Conservation (phyloP, 805 yeast genomes). For the Clavispora vitiphila region DNA sequence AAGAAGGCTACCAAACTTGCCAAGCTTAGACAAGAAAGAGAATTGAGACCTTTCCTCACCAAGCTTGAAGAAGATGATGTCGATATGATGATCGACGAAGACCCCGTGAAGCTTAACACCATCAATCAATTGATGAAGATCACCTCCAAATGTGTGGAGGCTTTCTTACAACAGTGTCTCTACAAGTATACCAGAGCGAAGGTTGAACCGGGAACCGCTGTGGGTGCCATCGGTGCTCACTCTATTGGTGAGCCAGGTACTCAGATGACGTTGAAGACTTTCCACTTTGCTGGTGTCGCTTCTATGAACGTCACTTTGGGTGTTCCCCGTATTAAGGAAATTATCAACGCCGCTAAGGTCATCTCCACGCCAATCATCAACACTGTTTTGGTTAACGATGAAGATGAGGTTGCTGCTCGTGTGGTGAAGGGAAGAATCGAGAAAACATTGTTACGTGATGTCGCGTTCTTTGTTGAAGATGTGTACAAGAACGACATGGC, state of each 20-base stretch:
- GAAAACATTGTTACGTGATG: conserved; percentile 81
- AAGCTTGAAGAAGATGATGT: conserved; percentile 31
- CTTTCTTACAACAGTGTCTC: conserved; percentile 72
- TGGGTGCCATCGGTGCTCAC: conserved; percentile 99
- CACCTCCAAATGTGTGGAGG: conserved; percentile 51
- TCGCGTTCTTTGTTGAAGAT: conserved; percentile 87
- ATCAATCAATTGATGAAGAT: conserved; percentile 66
- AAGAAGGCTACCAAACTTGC: conserved; percentile 57
- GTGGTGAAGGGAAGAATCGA: conserved; percentile 97
- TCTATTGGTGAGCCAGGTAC: conserved; percentile 98
- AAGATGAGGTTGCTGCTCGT: conserved; percentile 96
- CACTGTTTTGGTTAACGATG: conserved; percentile 86
- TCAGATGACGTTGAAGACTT: conserved; percentile 94
- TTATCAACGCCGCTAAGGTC: conserved; percentile 91
- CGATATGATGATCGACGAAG: conserved; percentile 26
- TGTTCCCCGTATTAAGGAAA: conserved; percentile 97
- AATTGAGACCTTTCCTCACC: conserved; percentile 42
- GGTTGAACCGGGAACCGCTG: conserved; percentile 99
- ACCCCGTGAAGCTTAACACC: conserved; percentile 28
- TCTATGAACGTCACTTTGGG: conserved; percentile 94
- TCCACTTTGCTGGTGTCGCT: conserved; percentile 98
- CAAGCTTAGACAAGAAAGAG: conserved; percentile 48
- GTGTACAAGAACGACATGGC: conserved; percentile 81
- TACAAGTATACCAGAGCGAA: conserved; percentile 80
- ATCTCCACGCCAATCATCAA: conserved; percentile 96